Percentiles rank a stretch among this genome's conserved stretches.
These are phyloP conservation scores for Peterozyma xylosa DNA, from an alignment of 805 yeast genomes.

Conservation along the genomic window DNA sequence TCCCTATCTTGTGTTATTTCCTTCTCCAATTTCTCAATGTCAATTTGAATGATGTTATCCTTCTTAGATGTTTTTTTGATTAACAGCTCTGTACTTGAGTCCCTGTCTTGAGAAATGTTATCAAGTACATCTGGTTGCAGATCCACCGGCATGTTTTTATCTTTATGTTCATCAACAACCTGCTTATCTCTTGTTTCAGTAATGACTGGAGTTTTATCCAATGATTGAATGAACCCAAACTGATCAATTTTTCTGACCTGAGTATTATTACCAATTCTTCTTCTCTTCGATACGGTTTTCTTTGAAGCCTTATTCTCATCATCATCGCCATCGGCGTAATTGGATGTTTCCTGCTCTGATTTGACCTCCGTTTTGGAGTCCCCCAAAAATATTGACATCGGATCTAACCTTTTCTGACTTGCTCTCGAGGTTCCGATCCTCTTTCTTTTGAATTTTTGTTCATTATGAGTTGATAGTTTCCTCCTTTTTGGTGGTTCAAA, in stretches of 20 bases:
- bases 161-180: not conserved
- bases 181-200: not conserved
- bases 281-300: not conserved
- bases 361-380: too few relatives aligned
- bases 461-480: not conserved
- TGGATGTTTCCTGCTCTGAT: not conserved
- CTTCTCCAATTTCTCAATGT: not conserved
- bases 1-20: slow-evolving; percentile 1
- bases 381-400: slow-evolving; percentile 1
- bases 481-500: slow-evolving; percentile 3
- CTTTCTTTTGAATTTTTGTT: not conserved
- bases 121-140: slow-evolving; percentile 1
- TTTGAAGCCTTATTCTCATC: not conserved
- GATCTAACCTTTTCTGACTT: slow-evolving; percentile 1
- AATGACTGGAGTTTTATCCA: slow-evolving; percentile 1
- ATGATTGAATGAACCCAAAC: not conserved
- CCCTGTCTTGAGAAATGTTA: not conserved
- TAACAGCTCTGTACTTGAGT: not conserved
- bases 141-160: slow-evolving; percentile 1
- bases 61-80: not conserved
- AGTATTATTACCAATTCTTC: not conserved
- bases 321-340: not conserved
- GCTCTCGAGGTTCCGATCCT: not conserved
- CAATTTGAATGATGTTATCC: not conserved
- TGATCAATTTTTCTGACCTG: not conserved